Percentiles rank a stretch among this genome's conserved stretches.
phyloP scores from a whole-genome alignment of 1,139 yeast species.

The Sugiyamaella novakii region DNA sequence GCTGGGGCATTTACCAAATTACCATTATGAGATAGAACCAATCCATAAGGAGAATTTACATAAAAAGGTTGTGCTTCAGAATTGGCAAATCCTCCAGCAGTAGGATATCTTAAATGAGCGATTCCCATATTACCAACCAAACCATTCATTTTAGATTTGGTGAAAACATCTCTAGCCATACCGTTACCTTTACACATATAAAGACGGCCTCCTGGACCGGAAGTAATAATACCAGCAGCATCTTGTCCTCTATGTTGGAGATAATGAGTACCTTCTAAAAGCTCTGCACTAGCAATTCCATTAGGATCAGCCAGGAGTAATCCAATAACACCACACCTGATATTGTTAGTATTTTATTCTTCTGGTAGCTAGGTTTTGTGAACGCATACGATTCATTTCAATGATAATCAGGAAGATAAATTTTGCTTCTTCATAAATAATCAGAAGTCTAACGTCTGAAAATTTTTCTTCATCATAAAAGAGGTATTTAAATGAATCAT shows the following conservation, averaged over 20 bases:
- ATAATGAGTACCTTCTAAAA: conserved; percentile 90
- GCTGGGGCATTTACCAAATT: conserved; percentile 86
- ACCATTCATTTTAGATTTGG: conserved; percentile 73
- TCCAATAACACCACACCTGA: conserved; percentile 93
- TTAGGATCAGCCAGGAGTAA: conserved; percentile 77
- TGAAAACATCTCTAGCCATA: conserved; percentile 97
- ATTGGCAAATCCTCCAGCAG: conserved; percentile 97
- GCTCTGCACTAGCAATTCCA: conserved; percentile 78
- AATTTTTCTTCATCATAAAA: conserved; percentile 28
- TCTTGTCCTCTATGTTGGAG: conserved; percentile 98
- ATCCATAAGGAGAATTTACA: conserved; percentile 95
- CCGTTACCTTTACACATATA: conserved; percentile 99
- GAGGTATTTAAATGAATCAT: not conserved
- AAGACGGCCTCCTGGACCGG: conserved; percentile 90
- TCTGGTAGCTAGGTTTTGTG: too few species aligned
- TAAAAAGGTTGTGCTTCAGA: conserved; percentile 99
- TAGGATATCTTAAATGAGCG: conserved; percentile 93
- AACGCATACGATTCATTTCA: too few species aligned
- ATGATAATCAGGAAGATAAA: conserved; percentile 39
- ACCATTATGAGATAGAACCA: conserved; percentile 89
- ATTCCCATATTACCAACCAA: conserved; percentile 94
- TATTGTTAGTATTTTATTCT: conserved; percentile 23
- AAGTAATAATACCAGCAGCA: conserved; percentile 98
- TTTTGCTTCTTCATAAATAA: conserved; percentile 43
- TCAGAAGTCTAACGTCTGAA: conserved; percentile 60